Evolutionary conservation across 1,284 basidiomycete genomes (phyloP).

Genomic region (Pseudozyma pruni): DNA sequence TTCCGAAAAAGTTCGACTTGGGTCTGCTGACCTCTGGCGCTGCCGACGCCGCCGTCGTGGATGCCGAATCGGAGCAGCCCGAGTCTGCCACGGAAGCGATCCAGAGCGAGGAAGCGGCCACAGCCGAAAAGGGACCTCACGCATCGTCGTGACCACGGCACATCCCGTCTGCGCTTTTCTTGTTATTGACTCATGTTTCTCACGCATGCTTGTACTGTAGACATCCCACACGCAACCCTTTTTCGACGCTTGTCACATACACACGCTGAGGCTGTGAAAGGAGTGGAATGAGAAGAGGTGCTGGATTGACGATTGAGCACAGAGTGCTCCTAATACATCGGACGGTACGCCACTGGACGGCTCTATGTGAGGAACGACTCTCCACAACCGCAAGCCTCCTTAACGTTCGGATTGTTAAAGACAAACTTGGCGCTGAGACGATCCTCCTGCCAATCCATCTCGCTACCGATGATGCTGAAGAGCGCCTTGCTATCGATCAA

Average conservation of each 20-base stretch:
- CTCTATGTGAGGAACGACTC: conserved; percentile 74
- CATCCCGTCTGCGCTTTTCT: no score
- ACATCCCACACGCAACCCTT: conserved; percentile 6
- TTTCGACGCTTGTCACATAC: background rate
- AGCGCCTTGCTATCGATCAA: conserved; percentile 96
- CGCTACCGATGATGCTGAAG: conserved; percentile 97
- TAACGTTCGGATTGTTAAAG: conserved; percentile 78
- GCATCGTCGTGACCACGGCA: background rate
- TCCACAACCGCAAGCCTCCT: conserved; percentile 92
- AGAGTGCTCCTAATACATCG: no score
- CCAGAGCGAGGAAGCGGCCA: background rate
- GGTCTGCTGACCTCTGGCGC: conserved; percentile 19
- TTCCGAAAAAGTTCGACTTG: conserved; percentile 45
- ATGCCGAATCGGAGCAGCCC: background rate
- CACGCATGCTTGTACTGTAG: conserved; percentile 8
- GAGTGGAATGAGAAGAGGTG: background rate
- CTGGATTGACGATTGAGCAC: background rate
- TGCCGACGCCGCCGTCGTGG: background rate
- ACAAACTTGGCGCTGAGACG: conserved; percentile 78
- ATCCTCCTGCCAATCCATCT: conserved; percentile 96
- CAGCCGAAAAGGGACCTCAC: background rate
- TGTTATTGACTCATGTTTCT: background rate
- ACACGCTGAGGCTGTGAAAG: background rate
- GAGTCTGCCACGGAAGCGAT: background rate
- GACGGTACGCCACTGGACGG: no score